Evolutionary conservation across 768 basidiomycete species (phyloP).

Genomic region (Tricholoma matsutake): DNA sequence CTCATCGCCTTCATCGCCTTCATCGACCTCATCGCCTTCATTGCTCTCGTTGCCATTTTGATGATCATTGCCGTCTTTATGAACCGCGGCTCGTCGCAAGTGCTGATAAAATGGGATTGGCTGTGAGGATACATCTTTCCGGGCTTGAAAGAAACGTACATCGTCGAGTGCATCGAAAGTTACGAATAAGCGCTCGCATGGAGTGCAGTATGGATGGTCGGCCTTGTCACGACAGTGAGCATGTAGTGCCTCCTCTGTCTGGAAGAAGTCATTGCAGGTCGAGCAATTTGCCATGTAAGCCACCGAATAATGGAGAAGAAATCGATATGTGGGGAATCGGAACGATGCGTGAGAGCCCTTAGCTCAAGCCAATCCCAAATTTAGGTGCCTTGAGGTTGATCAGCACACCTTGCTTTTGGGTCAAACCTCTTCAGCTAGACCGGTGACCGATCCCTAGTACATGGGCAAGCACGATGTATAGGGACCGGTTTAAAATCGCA

Average conservation of each 20-base stretch:
- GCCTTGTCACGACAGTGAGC: no score
- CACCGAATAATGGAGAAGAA: neutral
- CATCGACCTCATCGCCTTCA: no score
- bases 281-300: neutral
- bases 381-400: no score
- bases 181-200: neutral
- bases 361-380: no score
- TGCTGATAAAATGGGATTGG: neutral
- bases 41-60: neutral
- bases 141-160: neutral
- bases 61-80: neutral
- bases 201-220: no score
- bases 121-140: neutral
- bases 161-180: neutral
- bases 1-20: neutral
- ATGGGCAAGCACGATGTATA: no score
- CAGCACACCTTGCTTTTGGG: no score
- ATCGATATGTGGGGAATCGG: no score
- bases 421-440: no score
- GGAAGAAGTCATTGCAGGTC: neutral
- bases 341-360: no score
- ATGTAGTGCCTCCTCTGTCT: neutral
- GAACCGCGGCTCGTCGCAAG: neutral
- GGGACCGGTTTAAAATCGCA: no score
- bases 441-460: no score